Percentiles rank a stretch among this genome's conserved stretches.
phyloP scores from a whole-genome alignment of 345 rosid genomes.

The Salix exigua region DNA sequence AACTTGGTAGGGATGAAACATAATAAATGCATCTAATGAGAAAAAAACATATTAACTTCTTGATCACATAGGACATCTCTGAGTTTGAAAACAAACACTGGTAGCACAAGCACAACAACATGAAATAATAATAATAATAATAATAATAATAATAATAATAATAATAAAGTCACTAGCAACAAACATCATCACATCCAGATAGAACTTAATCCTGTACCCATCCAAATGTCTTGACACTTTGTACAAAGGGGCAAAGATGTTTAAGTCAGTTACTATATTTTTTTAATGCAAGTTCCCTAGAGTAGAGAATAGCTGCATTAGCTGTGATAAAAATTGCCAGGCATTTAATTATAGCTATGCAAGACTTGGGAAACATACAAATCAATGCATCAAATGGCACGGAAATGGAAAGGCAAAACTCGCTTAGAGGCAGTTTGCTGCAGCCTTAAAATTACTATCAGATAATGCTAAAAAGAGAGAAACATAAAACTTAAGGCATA shows the following conservation, averaged over 20 bases:
- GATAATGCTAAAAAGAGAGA: too few relatives aligned
- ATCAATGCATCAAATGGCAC: background rate
- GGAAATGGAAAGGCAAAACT: background rate
- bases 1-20: background rate
- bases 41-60: too few relatives aligned
- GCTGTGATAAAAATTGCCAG: background rate
- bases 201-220: background rate
- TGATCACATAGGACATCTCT: too few relatives aligned
- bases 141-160: background rate
- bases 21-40: background rate
- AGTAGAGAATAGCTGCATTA: background rate
- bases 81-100: too few relatives aligned
- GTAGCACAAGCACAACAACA: background rate
- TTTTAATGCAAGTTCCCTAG: background rate
- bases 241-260: too few relatives aligned
- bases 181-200: too few relatives aligned
- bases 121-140: background rate
- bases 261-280: too few relatives aligned
- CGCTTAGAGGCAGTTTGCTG: too few relatives aligned
- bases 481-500: too few relatives aligned
- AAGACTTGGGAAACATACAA: background rate
- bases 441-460: too few relatives aligned
- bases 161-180: background rate
- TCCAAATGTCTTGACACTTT: background rate
- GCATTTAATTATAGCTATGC: background rate